phyloP scores from a whole-genome alignment of 164 flowering plant genomes.

The Stephania japonica region DNA sequence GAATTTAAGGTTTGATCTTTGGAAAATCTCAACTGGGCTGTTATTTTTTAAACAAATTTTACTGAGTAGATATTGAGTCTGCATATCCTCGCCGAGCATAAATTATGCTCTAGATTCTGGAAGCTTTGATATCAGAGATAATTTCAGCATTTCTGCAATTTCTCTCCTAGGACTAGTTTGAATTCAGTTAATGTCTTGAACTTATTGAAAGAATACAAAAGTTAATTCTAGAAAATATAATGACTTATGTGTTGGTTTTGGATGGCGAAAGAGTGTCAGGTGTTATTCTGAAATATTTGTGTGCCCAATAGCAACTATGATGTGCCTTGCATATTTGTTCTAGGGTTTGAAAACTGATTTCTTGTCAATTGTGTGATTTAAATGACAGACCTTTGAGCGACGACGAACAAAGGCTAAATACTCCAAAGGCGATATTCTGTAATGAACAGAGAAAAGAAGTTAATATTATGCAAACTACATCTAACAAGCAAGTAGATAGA shows the following conservation, averaged over 20 bases:
- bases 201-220: not conserved
- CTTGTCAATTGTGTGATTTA: not conserved
- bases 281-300: not conserved
- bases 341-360: not conserved
- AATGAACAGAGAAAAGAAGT: conserved; percentile 71
- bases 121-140: not conserved
- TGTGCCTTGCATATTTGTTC: not conserved
- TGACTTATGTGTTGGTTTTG: not conserved
- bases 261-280: not conserved
- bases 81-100: not conserved
- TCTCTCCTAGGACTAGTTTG: not conserved
- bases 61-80: not conserved
- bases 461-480: conserved; percentile 46
- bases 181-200: not conserved
- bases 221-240: too few species aligned
- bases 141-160: not conserved
- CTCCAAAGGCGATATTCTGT: conserved; percentile 52
- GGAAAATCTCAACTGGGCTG: not conserved
- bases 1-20: not conserved
- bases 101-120: not conserved
- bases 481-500: conserved; percentile 73
- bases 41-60: not conserved
- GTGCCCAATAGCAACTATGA: not conserved
- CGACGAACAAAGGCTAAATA: conserved; percentile 60
- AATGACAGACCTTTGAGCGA: conserved; percentile 58